These are phyloP conservation scores for Arachnomyces sp. DNA, from an alignment of 2,329 filamentous ascomycete genomes.

Conservation along the genomic window DNA sequence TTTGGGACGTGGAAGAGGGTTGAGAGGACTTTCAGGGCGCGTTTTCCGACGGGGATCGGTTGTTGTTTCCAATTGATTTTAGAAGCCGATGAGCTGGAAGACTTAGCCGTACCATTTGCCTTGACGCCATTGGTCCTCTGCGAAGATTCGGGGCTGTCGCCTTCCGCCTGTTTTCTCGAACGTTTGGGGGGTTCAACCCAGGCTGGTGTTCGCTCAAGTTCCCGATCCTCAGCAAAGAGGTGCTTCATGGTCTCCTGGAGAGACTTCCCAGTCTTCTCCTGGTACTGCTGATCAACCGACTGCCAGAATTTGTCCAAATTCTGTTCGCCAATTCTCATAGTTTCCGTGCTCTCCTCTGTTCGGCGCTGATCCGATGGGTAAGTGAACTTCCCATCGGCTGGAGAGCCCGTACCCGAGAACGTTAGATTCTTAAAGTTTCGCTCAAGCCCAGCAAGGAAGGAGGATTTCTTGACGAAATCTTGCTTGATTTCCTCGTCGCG, in stretches of 20 bases:
- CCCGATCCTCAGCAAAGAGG: constrained; percentile 2
- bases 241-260: constrained; percentile 4
- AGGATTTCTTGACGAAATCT: background rate
- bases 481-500: background rate
- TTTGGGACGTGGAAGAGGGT: constrained; percentile 32
- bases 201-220: constrained; percentile 39
- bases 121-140: too few species aligned
- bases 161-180: background rate
- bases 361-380: constrained; percentile 42
- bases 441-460: background rate
- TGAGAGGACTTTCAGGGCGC: constrained; percentile 33
- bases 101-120: too few species aligned
- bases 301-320: constrained; percentile 43
- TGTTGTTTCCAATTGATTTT: too few species aligned
- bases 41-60: constrained; percentile 25
- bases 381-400: constrained; percentile 30
- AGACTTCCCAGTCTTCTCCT: constrained; percentile 1
- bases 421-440: background rate
- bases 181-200: constrained; percentile 35
- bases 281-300: constrained; percentile 19
- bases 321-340: constrained; percentile 39
- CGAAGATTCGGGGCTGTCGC: too few species aligned
- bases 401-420: constrained; percentile 1
- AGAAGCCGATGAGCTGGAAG: too few species aligned
- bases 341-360: constrained; percentile 37